Conservation (phyloP, 1,284 basidiomycete species). For the Tylopilus sp. region DNA sequence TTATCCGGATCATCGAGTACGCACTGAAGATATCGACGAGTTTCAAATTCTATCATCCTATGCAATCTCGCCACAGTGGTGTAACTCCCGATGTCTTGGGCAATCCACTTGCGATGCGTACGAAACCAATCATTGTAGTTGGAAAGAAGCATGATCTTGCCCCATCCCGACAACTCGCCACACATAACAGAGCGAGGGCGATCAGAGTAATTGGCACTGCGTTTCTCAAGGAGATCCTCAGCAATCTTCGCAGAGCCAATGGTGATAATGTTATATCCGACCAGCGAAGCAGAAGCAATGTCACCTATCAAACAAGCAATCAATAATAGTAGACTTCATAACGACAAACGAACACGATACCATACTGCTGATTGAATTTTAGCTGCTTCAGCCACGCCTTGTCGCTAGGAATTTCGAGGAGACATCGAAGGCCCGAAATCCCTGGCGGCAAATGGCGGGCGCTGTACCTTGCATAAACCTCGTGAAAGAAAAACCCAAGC, state of each 20-base stretch:
- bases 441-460: constrained; percentile 27
- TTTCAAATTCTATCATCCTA: constrained; percentile 36
- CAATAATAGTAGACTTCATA: neutral
- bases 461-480: constrained; percentile 10
- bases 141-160: constrained; percentile 37
- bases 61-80: constrained; percentile 24
- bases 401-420: constrained; percentile 20
- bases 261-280: constrained; percentile 26
- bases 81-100: constrained; percentile 44
- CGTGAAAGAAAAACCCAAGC: constrained; percentile 12
- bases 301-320: constrained; percentile 21
- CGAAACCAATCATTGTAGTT: constrained; percentile 36
- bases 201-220: constrained; percentile 32
- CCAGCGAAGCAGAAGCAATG: constrained; percentile 26
- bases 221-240: constrained; percentile 35
- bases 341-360: constrained; percentile 8
- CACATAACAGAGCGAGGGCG: constrained; percentile 36
- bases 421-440: constrained; percentile 21
- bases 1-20: constrained; percentile 21
- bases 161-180: constrained; percentile 42
- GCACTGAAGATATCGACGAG: constrained; percentile 19
- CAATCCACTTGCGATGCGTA: constrained; percentile 33
- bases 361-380: constrained; percentile 23
- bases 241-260: constrained; percentile 35
- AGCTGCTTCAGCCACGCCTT: constrained; percentile 22